Evolutionary conservation across 2,329 filamentous ascomycete species (phyloP), one percentile per base, ranked within the genome.

Genomic region (Xylariomycetidae sp.): DNA sequence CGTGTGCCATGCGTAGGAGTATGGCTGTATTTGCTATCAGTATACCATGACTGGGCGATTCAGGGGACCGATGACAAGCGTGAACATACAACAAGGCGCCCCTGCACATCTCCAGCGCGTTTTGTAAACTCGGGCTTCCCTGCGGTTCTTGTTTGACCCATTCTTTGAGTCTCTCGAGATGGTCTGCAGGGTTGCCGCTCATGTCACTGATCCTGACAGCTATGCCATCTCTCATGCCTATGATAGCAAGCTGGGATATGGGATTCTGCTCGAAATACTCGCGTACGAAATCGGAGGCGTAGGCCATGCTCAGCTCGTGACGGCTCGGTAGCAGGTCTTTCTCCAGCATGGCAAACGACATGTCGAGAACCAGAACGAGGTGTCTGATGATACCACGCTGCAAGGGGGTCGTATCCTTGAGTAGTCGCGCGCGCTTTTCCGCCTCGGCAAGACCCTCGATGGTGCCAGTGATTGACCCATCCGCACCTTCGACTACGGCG

Each of bases 221-320:
- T 12, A 97, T 70, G 12, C 92, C 92, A 57, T 97, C 92, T 41
- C 86, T 79, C 85, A 97, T 95, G 31, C 86, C 90, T 25, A 98
- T 70, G 18, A 98, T 83, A 16, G 85, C 89, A 36, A 98, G 76
- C 63, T 98, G 92, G 8, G 88, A 94, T 46, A 98, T 97, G 9
- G 92, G 92, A 53, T 98, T 98, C 62, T 98, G 92, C 62, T 97
- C 92, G 56, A 97, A 98, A 64, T 88, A 98, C 59, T 96, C 90
- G 38, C 82, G 76, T 30, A 97, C 84, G 60, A 97, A 98, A 37
- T 88, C 83, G 44, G 83, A 77, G 12, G 88, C 84, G 61, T 88
- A 94, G 44, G 81, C 81, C 53, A 96, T 72, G 33, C 82, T 84
- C 19, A 96, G 74, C 23, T 88, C 74, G 61, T 90, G 89, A 40